Evolutionary conservation across 2,329 filamentous ascomycete species (phyloP), one percentile per base, ranked within the genome.

Genomic region (Epichloe gansuensis): DNA sequence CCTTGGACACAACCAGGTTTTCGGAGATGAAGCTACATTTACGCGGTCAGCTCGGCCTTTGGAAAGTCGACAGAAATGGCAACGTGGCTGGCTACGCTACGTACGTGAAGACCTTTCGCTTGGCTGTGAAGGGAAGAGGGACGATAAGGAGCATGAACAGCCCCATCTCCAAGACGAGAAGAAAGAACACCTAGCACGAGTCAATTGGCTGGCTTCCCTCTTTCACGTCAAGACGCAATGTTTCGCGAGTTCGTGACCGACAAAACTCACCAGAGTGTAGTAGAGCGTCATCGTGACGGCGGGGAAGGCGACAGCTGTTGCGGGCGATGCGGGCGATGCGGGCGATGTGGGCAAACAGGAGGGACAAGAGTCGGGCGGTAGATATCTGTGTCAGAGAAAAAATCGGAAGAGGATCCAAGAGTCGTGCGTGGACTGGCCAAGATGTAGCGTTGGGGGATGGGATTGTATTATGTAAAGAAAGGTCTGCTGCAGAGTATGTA

Each of bases 71-170:
- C 8, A 17, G 15, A 4, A 11, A 11, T 9, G 7, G 21, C 35
- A 42, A 37, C n/a, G 28, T 12, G 74, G 50, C 70, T 21, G 17
- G 17, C 17, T 21, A 21, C 17, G 17, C 17, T 79, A 71, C 78
- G 50, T 71, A 82, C 77, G 76, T 80, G 68, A 96, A 95, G 67
- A 96, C 82, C 74, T 82, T 88, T 66, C 89, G 83, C 72, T 88
- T 89, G 68, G 87, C 71, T 59, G 79, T 83, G 75, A 95, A 96
- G 46, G 93, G 93, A 62, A 97, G 80, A 25, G 93, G 93, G 52
- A 98, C 68, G 71, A 91, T 82, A 63, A 91, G 77, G 60, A 86
- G 74, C 76, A 87, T 80, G 73, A 91, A 90, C 62, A 94, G 74
- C 56, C 73, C 74, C 86, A 93, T 91, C 82, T 93, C 88, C 63